Base-by-base conservation (phyloP, 2,329 filamentous ascomycete genomes). In the Fusarium robinianum region DNA sequence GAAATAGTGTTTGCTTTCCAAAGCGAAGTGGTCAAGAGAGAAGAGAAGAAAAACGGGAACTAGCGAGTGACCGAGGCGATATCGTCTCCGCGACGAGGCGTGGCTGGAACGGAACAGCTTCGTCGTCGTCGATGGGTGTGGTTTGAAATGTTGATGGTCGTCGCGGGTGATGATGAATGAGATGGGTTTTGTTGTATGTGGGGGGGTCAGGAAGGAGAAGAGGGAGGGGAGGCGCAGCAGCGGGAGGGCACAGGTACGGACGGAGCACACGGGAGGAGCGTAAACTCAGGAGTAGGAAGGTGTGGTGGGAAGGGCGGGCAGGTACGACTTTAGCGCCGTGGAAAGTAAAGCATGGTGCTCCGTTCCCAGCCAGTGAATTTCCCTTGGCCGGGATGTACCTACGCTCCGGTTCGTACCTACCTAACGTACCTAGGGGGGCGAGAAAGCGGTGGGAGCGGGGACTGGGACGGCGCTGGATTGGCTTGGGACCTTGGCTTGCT, bases 71-170 rank as follows among this genome's bases (percentile, higher is more conserved):
- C 31, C 58, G 58, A 61, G 57, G 55, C 46, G 45, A 59, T 31
- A 49, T 61, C 58, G 55, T 60, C 56, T 61, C 53, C 49, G 51
- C 45, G 56, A 61, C 55, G 55, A 54, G 53, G 55, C 45, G 51
- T 55, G 42, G 52, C 46, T 57, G 53, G 33, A 31, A 43, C n/a
- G 45, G 26, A 29, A 42, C 49, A 45, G 42, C 47, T 50, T 45
- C 41, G 48, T 60, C 57, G 57, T 59, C 57, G 58, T 59, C 53
- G 56, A 39, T 60, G 41, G 42, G 46, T 51, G 32, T 19, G 26
- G 32, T 39, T 35, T 44, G 35, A n/a, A 15, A 33, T 29, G 40
- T 39, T 44, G 54, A 45, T 42, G 41, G 47, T 55, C 45, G 55
- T 59, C 53, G 53, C 47, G 43, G 53, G 37, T 27, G 49, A 57